These are phyloP conservation scores for Phytopythium ostracodes DNA, from an alignment of 352 stramenopile genomes.

Conservation along the genomic window DNA sequence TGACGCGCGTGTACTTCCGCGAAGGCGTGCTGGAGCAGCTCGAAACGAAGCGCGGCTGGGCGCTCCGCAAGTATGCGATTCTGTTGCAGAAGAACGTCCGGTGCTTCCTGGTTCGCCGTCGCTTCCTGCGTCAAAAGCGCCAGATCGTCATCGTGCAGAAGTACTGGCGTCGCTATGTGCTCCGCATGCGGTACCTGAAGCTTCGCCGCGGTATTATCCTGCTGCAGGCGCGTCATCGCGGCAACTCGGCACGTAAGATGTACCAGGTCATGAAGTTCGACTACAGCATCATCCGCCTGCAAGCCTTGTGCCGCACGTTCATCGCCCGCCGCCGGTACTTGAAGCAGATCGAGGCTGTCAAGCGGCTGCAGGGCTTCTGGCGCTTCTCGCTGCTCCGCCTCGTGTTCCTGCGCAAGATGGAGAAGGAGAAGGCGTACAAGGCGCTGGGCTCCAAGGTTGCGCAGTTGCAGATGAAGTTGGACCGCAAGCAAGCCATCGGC, in stretches of 20 bases:
- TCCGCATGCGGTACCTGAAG: conserved; percentile 48
- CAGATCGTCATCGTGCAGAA: conserved; percentile 60
- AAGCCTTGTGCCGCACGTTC: conserved; percentile 64
- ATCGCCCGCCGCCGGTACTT: conserved; percentile 48
- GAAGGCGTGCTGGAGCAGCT: conserved; percentile 79
- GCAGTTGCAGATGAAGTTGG: conserved; percentile 62
- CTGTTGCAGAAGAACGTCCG: conserved; percentile 71
- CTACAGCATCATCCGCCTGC: conserved; percentile 70
- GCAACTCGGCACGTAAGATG: conserved; percentile 50
- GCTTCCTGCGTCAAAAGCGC: conserved; percentile 42
- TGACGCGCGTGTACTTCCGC: conserved; percentile 84
- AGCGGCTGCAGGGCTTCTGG: conserved; percentile 71
- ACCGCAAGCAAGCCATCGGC: conserved; percentile 44
- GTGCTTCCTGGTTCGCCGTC: conserved; percentile 52
- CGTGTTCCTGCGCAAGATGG: conserved; percentile 76
- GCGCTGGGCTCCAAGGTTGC: conserved; percentile 68
- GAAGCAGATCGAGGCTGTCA: conserved; percentile 39
- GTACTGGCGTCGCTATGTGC: conserved; percentile 69
- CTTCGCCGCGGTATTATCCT: conserved; percentile 45
- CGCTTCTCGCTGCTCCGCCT: conserved; percentile 70
- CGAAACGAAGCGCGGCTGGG: conserved; percentile 67
- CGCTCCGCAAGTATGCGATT: conserved; percentile 73
- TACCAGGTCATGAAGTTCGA: conserved; percentile 74
- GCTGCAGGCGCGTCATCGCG: conserved; percentile 62
- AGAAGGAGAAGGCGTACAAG: conserved; percentile 79